Conservation (phyloP, 2,329 filamentous ascomycete species). For the Dothistroma septosporum region DNA sequence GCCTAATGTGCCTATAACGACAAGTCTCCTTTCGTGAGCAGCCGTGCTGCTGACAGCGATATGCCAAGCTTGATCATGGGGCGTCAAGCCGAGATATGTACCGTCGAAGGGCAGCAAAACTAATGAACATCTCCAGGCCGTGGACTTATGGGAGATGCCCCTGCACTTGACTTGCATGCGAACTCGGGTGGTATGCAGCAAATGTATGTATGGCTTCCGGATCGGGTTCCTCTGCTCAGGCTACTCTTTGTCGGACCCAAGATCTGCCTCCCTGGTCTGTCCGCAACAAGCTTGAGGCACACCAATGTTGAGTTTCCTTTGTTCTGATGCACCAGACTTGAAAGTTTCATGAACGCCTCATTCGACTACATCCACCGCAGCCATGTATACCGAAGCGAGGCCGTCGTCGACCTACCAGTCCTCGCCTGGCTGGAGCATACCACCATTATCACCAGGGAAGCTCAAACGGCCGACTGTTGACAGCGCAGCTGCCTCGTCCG, state of each 20-base stretch:
- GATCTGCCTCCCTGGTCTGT: not conserved
- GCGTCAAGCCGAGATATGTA: not conserved
- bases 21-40: not conserved
- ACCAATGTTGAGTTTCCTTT: slow-evolving; percentile 9
- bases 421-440: slow-evolving; percentile 22
- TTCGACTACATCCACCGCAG: not conserved
- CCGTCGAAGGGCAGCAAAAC: not conserved
- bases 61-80: not conserved
- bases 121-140: not conserved
- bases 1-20: not conserved
- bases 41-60: not conserved
- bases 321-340: not conserved
- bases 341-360: not conserved
- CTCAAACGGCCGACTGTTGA: slow-evolving; percentile 19
- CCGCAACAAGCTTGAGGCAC: not conserved
- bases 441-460: slow-evolving; percentile 1
- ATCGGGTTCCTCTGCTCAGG: not conserved
- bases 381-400: slow-evolving; percentile 27
- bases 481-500: slow-evolving; percentile 10
- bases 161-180: not conserved
- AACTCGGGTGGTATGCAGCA: not conserved
- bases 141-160: not conserved
- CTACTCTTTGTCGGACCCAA: slow-evolving; percentile 1
- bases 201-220: not conserved
- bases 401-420: slow-evolving; percentile 23